Base-by-base conservation (phyloP, 2,329 filamentous ascomycete genomes). In the Fusarium pseudonygamai region DNA sequence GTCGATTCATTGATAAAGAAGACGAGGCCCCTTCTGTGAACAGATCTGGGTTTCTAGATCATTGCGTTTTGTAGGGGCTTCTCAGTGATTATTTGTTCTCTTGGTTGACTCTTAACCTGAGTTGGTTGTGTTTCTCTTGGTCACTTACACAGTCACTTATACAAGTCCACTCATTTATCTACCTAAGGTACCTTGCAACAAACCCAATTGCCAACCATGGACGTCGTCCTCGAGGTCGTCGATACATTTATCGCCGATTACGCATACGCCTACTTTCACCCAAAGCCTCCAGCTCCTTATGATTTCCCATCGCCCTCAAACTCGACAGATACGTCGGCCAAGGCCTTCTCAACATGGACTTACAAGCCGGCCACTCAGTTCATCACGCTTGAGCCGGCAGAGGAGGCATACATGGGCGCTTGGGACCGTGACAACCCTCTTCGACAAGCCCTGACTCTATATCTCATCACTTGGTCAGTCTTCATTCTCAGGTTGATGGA, bases 171-270 rank as follows among this genome's bases (percentile, higher is more conserved):
- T 64, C 62, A 20, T n/a, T 53, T 42, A n/a, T 50, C 56, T 24
- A 36, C n/a, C 45, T 36, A n/a, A n/a, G n/a, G n/a, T n/a, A 16
- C 9, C 24, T 46, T 37, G 28, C 24, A 34, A 50, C 12, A 24
- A 40, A 20, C 26, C 40, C 15, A 60, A 32, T 67, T 46, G 45
- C 62, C 73, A 85, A 86, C 81, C 82, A 98, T 98, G 96, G 96
- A 98, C 87, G 90, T 98, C 84, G 90, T 96, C 50, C 92, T 98
- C 75, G 95, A 98, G 84, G 78, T 95, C 68, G 88, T 90, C 83
- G 96, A 98, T 84, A 93, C 92, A 77, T 94, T 92, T 79, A 78
- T 95, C 72, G 92, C 93, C 82, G 96, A 98, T 84, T 89, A 92
- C 75, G 77, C 93, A 66, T 98, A 97, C 81, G 92, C 95, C 56